Evolutionary conservation across 2,329 filamentous ascomycete species (phyloP).

Genomic region (Phyllosticta citribraziliensis): DNA sequence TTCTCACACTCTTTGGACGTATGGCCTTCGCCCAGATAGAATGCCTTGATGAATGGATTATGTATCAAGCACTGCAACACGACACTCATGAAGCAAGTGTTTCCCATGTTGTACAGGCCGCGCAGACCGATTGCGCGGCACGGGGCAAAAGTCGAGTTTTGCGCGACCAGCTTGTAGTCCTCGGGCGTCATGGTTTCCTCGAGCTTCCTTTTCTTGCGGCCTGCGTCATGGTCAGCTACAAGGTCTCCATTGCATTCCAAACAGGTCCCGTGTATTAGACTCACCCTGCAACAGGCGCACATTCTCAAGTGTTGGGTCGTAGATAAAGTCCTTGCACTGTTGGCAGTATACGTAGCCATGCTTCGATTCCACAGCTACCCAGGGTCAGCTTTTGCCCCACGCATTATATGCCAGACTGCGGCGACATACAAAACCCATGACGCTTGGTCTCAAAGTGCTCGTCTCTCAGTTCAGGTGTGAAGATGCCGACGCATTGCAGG

Average conservation of each 20-base stretch:
- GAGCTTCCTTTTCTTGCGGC: conserved; percentile 61
- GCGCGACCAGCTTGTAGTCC: conserved; percentile 65
- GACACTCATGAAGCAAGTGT: conserved; percentile 96
- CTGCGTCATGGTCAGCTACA: conserved; percentile 2
- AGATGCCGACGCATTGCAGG: conserved; percentile 61
- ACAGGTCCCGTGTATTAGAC: conserved; percentile 15
- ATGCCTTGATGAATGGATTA: conserved; percentile 84
- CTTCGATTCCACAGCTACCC: conserved; percentile 64
- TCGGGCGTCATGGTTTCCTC: conserved; percentile 55
- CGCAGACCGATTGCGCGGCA: conserved; percentile 82
- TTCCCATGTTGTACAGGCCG: conserved; percentile 95
- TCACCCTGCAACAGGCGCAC: conserved; percentile 60
- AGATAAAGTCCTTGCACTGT: conserved; percentile 73
- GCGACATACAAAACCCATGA: conserved; percentile 59
- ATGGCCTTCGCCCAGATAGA: conserved; percentile 86
- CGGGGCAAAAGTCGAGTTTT: conserved; percentile 68
- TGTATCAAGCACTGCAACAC: conserved; percentile 89
- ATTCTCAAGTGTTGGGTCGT: conserved; percentile 71
- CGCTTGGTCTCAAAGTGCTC: conserved; percentile 59
- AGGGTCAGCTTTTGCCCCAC: conserved; percentile 13
- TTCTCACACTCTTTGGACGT: conserved; percentile 61
- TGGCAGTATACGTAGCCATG: conserved; percentile 69
- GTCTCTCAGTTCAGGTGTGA: conserved; percentile 54
- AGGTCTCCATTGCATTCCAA: too few species aligned
- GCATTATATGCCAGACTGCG: background rate